phyloP scores from a whole-genome alignment of 2,329 filamentous ascomycete species.

The Grosmannia penicillata region DNA sequence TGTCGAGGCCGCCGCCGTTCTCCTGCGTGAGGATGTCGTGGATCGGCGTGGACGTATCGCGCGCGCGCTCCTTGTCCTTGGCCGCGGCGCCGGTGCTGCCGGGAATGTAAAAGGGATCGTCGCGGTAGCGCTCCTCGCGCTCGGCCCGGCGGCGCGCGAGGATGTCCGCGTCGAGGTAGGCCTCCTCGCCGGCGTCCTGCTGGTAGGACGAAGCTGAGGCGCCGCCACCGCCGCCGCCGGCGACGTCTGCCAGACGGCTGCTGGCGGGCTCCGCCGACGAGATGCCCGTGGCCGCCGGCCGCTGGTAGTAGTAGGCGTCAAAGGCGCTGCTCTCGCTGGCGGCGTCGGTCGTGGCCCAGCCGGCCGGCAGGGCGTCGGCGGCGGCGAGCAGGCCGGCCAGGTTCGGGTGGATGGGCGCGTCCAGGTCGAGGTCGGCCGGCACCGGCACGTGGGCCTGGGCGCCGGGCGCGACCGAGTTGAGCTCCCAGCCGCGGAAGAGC shows the following conservation, averaged over 20 bases:
- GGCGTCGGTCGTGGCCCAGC: neutral
- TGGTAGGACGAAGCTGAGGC: slow-evolving; percentile 17
- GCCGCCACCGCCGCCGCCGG: slow-evolving; percentile 22
- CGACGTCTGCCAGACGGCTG: slow-evolving; percentile 29
- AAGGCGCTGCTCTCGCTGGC: slow-evolving; percentile 43
- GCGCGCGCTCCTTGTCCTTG: slow-evolving; percentile 34
- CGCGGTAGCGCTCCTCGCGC: slow-evolving; percentile 65
- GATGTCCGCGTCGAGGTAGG: slow-evolving; percentile 58
- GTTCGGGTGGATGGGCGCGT: slow-evolving; percentile 67
- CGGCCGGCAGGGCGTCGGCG: slow-evolving; percentile 31
- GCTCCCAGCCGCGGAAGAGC: slow-evolving; percentile 70
- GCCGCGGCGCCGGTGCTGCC: slow-evolving; percentile 17
- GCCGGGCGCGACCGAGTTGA: slow-evolving; percentile 75
- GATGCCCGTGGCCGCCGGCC: slow-evolving; percentile 33
- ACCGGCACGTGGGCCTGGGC: slow-evolving; percentile 79
- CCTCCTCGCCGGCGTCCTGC: slow-evolving; percentile 41
- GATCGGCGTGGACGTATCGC: slow-evolving; percentile 63
- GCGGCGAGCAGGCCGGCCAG: slow-evolving; percentile 52
- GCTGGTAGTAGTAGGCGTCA: slow-evolving; percentile 48
- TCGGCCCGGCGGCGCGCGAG: slow-evolving; percentile 61
- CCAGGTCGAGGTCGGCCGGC: slow-evolving; percentile 61
- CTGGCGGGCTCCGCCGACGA: slow-evolving; percentile 41
- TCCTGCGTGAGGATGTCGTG: slow-evolving; percentile 59
- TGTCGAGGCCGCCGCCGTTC: slow-evolving; percentile 68
- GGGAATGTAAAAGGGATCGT: slow-evolving; percentile 89